Base-by-base conservation (phyloP, 2,329 filamentous ascomycete genomes). In the Gnomoniopsis sp. region DNA sequence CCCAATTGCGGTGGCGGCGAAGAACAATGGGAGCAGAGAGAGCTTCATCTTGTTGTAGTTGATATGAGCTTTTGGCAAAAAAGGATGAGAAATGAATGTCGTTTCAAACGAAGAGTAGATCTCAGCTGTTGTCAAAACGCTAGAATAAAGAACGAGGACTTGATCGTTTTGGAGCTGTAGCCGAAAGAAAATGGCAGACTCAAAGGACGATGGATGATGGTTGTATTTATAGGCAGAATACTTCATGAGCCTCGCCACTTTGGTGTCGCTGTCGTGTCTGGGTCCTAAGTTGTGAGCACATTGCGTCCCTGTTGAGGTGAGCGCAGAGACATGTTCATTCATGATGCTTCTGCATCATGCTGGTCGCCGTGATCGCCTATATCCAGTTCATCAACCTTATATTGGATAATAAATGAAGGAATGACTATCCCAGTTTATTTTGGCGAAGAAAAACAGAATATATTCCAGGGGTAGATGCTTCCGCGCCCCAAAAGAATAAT, bases 11-110 rank as follows among this genome's bases (percentile, higher is more conserved):
- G 59, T 49, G 33, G 53, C 55, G 3, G 57, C 38, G 30, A 61
- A 47, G 43, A 55, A 38, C 19, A 61, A 38, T 43, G 55, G 34
- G 33, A 61, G 12, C 51, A 55, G 38, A 43, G 36, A 43, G 51
- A 53, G 22, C 51, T 61, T 58, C 59, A 61, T 61, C 14, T 48
- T 55, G 55, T 3, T 15, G 12, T 15, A 53, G 22, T 34, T 30
- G 14, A 11, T 33, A 41, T 8, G 6, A 3, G 34, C 12, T 10
- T 19, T 34, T 22, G n/a, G 34, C 3, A 2, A 17, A 41, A 17
- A 11, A 11, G 33, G 22, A 43, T 15, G 15, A 53, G 22, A 43
- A 34, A 41, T 22, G 51, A 47, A 34, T n/a, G 41, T 44, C 26
- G 26, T 21, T 21, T 46, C 3, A 22, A 54, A 54, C 26, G 51